phyloP scores from a whole-genome alignment of 345 rosid species.

The Conringia planisiliqua region DNA sequence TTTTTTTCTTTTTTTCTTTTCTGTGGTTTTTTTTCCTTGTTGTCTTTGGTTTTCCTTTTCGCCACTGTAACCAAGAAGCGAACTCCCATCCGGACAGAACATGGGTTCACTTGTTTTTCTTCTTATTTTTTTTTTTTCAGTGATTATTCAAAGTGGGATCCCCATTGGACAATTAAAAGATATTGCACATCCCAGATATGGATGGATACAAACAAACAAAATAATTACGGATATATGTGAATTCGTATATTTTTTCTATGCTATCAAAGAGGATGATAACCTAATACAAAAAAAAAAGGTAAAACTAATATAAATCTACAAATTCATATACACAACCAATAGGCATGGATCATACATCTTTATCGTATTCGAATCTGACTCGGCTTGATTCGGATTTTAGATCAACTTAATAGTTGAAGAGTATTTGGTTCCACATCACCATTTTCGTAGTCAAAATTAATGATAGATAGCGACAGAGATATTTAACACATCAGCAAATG shows the following conservation, averaged over 20 bases:
- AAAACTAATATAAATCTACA: background rate
- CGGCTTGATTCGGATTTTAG: background rate
- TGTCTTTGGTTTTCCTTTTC: background rate
- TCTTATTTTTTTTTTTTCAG: background rate
- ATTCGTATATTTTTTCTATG: background rate
- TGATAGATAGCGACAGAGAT: background rate
- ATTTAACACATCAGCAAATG: background rate
- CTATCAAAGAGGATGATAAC: background rate
- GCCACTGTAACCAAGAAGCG: slow-evolving; percentile 20
- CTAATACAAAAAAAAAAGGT: background rate
- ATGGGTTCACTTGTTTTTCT: slow-evolving; percentile 18
- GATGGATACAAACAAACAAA: background rate
- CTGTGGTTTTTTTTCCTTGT: background rate
- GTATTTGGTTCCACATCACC: background rate
- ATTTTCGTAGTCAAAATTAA: background rate
- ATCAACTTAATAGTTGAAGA: background rate
- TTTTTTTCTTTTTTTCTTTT: background rate
- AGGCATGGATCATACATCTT: background rate
- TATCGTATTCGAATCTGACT: background rate
- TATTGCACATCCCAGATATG: background rate
- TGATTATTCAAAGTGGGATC: slow-evolving; percentile 11
- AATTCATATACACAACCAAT: background rate
- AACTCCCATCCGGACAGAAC: slow-evolving; percentile 24
- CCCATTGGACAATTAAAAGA: background rate
- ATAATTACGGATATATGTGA: background rate